Base-by-base conservation (phyloP, 176 grass and related monocot genomes). In the Juncus effusus region DNA sequence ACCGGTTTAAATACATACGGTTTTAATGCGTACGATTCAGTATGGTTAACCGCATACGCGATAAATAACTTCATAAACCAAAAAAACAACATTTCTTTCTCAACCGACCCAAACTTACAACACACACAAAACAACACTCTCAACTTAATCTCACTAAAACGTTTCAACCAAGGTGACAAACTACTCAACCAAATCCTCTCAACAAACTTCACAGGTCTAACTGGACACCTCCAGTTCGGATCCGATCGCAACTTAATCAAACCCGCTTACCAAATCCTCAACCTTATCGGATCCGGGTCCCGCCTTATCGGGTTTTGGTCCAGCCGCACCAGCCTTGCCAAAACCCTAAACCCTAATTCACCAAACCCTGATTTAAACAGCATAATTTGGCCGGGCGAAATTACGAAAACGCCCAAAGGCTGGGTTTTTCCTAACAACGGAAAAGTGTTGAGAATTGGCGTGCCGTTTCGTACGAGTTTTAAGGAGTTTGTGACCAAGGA, bases 341-440 rank as follows among this genome's bases (percentile, higher is more conserved):
- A 73, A 9, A 10, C 60, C 5, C 54, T n/a, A 62, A 51, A 78
- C 84, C 64, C 19, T 28, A 28, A 47, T 47, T 47, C 80, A 13
- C 55, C 72, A 44, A 47, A 53, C 40, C 70, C 60, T 72, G 3
- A 74, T 64, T 77, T 91, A 60, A 77, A 81, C 73, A 81, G 79
- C 73, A 74, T 83, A 16, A 75, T 96, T 61, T 96, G 93, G 87
- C 93, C 93, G 4, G 93, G 93, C 1, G 84, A 89, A 74, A 82
- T 80, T 4, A 64, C 79, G 44, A n/a, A 61, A 13, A 57, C 19
- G 51, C 93, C 93, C 7, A 81, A 84, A 59, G 93, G 93, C 54
- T 96, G 93, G 87, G 82, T 89, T 55, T 89, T 96, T 65, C 82
- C 92, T 2, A 84, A 91, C 77, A 91, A 91, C 61, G 85, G 93